phyloP scores from a whole-genome alignment of 2,329 filamentous ascomycete genomes.

The Penicillium sp. region DNA sequence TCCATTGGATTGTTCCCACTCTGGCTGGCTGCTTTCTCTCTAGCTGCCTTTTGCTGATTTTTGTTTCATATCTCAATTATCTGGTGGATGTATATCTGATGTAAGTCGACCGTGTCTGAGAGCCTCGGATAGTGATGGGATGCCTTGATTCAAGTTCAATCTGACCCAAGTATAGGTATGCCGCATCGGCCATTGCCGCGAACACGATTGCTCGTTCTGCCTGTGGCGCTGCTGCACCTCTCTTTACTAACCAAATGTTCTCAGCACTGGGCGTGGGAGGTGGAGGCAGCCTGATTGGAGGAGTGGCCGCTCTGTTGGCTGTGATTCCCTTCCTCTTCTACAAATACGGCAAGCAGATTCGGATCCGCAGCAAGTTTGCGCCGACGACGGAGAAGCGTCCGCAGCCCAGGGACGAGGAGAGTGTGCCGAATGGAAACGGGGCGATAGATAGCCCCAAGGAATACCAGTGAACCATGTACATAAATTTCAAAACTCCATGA shows the following conservation, averaged over 20 bases:
- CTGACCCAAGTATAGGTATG: conserved; percentile 10
- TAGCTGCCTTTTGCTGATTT: conserved; percentile 50
- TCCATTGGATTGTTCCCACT: conserved; percentile 54
- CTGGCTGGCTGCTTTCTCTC: conserved; percentile 50
- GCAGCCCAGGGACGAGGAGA: not conserved
- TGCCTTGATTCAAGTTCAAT: no score
- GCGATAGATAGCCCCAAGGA: not conserved
- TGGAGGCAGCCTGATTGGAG: conserved; percentile 29
- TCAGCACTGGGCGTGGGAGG: conserved; percentile 25
- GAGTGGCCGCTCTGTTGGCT: conserved; percentile 24
- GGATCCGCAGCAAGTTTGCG: conserved; percentile 51
- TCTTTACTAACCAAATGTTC: conserved; percentile 31
- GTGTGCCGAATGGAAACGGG: not conserved
- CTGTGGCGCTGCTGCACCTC: conserved; percentile 27
- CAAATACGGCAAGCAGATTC: conserved; percentile 45
- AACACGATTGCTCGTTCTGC: conserved; percentile 28
- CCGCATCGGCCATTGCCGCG: conserved; percentile 27
- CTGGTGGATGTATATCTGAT: conserved; percentile 57
- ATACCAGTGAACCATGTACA: no score
- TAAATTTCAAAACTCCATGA: no score
- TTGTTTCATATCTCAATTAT: conserved; percentile 60
- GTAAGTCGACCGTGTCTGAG: conserved; percentile 22
- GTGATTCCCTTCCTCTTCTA: conserved; percentile 46
- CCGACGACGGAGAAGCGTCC: conserved; percentile 8
- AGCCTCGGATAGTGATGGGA: no score